Evolutionary conservation across 2,329 filamentous ascomycete species (phyloP), one percentile per base, ranked within the genome.

Genomic region (Curvularia sp.): DNA sequence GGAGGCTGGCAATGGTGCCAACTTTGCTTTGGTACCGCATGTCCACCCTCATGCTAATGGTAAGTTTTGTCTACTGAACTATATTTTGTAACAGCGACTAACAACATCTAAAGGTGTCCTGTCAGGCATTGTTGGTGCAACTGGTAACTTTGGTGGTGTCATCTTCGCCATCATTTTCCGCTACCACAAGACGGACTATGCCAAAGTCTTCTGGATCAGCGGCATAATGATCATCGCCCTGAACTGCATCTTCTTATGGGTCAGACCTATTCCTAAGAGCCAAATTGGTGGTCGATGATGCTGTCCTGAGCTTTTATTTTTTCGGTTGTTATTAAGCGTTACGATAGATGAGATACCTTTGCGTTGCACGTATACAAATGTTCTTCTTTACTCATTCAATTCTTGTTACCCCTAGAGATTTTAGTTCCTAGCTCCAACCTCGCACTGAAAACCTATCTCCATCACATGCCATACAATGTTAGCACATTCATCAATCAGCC

Each of bases 11-110:
- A 97, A 97, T 73, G 93, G 93, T 0, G 88, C 91, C 41, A 95
- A 91, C 79, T 97, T 95, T 77, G 87, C 91, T 0, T 84, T 97
- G 5, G 89, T 97, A 24, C 92, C 93, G 3, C 93, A 97, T 73
- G 89, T 96, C 1, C 90, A 93, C 76, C 91, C 92, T 0, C 85
- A 84, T 60, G 91, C 92, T 60, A 97, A 96, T 76, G 93, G 92
- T 76, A 79, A 70, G 76, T 15, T 24, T 47, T 3, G 9, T 38
- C 10, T 13, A 4, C 3, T 24, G 13, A 3, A 13, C 0, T 24
- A 8, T 9, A 1, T 8, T 5, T 24, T 15, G 1, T 15, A 5
- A 13, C 26, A 44, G 18, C 15, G 53, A 31, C 69, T 67, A 67
- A 72, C 49, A 20, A 5, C 39, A 9, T 26, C 35, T 22, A 55